Evolutionary conservation across 2,329 filamentous ascomycete species (phyloP).

Genomic region (Sordariomycetes sp.): DNA sequence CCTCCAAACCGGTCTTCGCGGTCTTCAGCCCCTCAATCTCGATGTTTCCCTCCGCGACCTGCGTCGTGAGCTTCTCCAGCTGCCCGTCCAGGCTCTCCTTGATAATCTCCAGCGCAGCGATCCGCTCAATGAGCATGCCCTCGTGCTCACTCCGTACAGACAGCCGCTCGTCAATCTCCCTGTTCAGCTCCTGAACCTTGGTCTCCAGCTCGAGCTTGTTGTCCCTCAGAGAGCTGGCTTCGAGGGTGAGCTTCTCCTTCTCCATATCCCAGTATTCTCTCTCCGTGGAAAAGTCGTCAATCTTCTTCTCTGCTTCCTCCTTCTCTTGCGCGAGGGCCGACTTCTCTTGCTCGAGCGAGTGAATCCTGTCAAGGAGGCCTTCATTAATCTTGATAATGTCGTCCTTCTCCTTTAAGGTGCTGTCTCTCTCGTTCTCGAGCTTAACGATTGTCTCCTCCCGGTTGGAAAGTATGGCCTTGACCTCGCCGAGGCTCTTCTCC

Average conservation of each 20-base stretch:
- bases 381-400: not conserved
- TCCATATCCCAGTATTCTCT: not conserved
- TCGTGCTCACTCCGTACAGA: slow-evolving; percentile 2
- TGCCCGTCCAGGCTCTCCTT: slow-evolving; percentile 1
- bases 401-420: not conserved
- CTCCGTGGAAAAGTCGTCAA: not conserved
- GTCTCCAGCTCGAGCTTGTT: not conserved
- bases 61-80: not conserved
- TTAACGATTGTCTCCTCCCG: not conserved
- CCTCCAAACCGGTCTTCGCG: not conserved
- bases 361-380: not conserved
- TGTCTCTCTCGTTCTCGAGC: not conserved
- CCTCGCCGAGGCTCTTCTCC: not conserved
- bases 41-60: not conserved
- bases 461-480: not conserved
- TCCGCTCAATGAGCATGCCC: slow-evolving; percentile 1
- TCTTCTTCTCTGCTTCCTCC: not conserved
- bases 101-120: slow-evolving; percentile 3
- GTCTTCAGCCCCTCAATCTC: slow-evolving; percentile 1
- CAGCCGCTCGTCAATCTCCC: not conserved
- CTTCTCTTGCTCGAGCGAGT: not conserved
- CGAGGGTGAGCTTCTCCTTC: not conserved
- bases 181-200: not conserved
- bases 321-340: not conserved
- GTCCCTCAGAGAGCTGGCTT: not conserved